Conservation (phyloP, 2,329 filamentous ascomycete species). For the Sporothrix globosa region DNA sequence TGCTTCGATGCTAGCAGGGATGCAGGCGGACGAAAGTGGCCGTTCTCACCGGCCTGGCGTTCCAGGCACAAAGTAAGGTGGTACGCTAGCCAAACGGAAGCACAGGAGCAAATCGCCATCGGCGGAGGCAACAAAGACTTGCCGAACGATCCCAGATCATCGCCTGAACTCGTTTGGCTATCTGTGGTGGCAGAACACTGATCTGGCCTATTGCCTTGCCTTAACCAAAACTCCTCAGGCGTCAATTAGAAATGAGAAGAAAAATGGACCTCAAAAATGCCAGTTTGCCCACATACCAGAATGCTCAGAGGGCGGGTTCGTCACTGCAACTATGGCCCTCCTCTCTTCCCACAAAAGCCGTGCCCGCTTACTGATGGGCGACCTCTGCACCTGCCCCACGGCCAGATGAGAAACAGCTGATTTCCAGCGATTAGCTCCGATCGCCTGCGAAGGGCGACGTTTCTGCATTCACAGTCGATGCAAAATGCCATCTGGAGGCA, state of each 20-base stretch:
- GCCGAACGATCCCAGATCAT: neutral
- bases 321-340: too few relatives aligned
- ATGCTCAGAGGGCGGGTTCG: too few relatives aligned
- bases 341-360: too few relatives aligned
- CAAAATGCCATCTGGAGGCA: neutral
- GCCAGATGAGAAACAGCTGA: too few relatives aligned
- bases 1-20: conserved; percentile 1
- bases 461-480: neutral
- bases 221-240: too few relatives aligned
- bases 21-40: conserved; percentile 22
- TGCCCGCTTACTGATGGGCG: too few relatives aligned
- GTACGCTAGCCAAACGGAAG: neutral
- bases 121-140: neutral
- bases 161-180: neutral
- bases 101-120: neutral
- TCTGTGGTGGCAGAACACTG: neutral
- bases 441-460: too few relatives aligned
- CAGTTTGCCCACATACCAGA: too few relatives aligned
- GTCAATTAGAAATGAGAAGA: too few relatives aligned
- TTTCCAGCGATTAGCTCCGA: too few relatives aligned
- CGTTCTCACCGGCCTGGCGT: neutral
- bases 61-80: neutral
- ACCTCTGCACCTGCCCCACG: too few relatives aligned
- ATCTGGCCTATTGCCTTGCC: neutral
- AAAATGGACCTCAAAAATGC: too few relatives aligned